Evolutionary conservation across 176 grass and related monocot species (phyloP).

Genomic region (Poa pratensis): DNA sequence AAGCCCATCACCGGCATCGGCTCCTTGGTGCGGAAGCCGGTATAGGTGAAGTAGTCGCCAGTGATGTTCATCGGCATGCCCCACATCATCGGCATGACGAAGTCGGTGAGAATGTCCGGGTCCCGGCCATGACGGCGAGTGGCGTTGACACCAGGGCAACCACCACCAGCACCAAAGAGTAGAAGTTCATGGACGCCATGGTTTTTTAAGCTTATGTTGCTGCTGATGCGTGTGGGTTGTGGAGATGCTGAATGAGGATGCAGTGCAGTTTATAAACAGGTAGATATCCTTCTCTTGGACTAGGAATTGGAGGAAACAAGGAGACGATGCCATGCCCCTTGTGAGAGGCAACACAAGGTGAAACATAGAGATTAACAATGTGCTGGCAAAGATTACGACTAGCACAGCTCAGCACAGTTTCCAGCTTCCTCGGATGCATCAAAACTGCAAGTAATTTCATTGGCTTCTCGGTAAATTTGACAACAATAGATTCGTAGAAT

Average conservation of each 20-base stretch:
- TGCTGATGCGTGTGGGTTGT: not conserved
- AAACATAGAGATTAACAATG: not conserved
- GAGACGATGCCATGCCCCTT: not conserved
- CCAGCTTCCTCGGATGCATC: not conserved
- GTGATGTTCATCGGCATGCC: not conserved
- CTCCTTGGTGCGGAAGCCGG: not conserved
- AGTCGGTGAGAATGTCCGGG: slow-evolving; percentile 50
- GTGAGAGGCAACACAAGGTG: not conserved
- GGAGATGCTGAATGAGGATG: not conserved
- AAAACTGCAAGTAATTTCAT: not conserved
- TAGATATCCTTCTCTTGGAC: not conserved
- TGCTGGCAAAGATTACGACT: not conserved
- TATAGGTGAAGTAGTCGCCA: slow-evolving; percentile 36
- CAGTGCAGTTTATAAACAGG: not conserved
- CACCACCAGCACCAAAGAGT: not conserved
- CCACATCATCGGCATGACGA: not conserved
- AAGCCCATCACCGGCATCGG: not conserved
- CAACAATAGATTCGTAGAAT: not conserved
- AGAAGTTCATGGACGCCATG: not conserved
- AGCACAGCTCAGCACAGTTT: not conserved
- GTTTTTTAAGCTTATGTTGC: not conserved
- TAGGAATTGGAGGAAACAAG: slow-evolving; percentile 2
- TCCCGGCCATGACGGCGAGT: slow-evolving; percentile 8
- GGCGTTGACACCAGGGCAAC: slow-evolving; percentile 22
- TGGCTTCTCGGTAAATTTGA: too few relatives aligned